Percentiles rank a stretch among this genome's conserved stretches.
Evolutionary conservation across 2,329 filamentous ascomycete genomes (phyloP).

Genomic region (Exophiala sp.): DNA sequence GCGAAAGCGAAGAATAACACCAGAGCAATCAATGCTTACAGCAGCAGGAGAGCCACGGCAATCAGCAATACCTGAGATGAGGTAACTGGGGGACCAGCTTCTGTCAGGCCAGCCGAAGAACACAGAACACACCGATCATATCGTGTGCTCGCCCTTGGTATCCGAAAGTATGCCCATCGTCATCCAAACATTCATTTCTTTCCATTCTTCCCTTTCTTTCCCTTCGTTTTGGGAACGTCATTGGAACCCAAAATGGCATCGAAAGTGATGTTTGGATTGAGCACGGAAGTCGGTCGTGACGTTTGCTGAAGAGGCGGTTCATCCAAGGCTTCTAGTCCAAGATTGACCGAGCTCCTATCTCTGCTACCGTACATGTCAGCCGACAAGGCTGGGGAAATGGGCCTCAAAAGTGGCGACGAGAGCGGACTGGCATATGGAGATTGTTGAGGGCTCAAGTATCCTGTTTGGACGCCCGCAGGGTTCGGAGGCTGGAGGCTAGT

Average conservation of each 20-base stretch:
- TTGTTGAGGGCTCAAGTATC: constrained; percentile 24
- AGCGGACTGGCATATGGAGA: constrained; percentile 29
- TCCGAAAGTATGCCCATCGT: neutral
- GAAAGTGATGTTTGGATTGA: constrained; percentile 47
- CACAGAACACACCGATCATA: neutral
- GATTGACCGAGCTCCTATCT: constrained; percentile 41
- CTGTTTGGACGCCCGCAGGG: constrained; percentile 5
- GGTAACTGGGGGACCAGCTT: too few species aligned
- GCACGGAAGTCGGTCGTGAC: constrained; percentile 36
- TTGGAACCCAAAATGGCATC: constrained; percentile 43
- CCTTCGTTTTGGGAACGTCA: constrained; percentile 35
- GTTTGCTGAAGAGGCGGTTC: constrained; percentile 37
- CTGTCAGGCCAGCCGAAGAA: too few species aligned
- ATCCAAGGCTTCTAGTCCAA: constrained; percentile 42
- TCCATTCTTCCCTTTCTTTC: constrained; percentile 31
- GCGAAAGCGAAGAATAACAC: too few species aligned
- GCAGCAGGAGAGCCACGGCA: too few species aligned
- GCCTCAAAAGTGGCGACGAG: constrained; percentile 33
- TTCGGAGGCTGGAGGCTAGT: constrained; percentile 7
- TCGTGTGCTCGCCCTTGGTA: neutral
- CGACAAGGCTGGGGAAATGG: constrained; percentile 33
- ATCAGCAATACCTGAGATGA: too few species aligned
- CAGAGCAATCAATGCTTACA: too few species aligned
- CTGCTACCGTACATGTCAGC: constrained; percentile 32
- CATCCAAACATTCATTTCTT: constrained; percentile 11